These are phyloP conservation scores for Claviceps sp. DNA, from an alignment of 2,329 filamentous ascomycete species.

Conservation along the genomic window DNA sequence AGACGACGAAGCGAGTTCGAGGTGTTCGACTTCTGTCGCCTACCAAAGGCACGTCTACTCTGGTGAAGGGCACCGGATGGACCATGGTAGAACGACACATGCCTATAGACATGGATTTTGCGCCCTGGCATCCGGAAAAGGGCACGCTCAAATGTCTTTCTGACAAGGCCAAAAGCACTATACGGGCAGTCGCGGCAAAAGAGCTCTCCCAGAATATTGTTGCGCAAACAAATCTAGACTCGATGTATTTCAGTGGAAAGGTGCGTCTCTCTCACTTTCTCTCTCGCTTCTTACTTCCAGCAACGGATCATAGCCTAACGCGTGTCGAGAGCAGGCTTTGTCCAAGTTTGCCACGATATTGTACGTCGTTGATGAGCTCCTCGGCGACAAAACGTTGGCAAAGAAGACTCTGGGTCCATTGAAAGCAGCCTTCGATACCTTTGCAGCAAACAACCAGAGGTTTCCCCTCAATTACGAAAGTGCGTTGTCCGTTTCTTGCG, in stretches of 20 bases:
- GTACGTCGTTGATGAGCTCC: constrained; percentile 50
- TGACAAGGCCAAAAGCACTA: constrained; percentile 40
- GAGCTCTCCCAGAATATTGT: constrained; percentile 68
- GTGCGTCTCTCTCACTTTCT: constrained; percentile 22
- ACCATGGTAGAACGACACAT: constrained; percentile 64
- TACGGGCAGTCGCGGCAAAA: constrained; percentile 48
- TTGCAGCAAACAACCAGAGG: constrained; percentile 53
- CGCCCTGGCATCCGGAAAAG: constrained; percentile 55
- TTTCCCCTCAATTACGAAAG: constrained; percentile 53
- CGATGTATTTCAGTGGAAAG: constrained; percentile 91
- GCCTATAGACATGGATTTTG: constrained; percentile 61
- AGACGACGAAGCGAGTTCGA: constrained; percentile 34
- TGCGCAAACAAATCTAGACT: constrained; percentile 61
- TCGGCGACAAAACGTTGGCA: constrained; percentile 43
- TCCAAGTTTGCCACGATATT: constrained; percentile 63
- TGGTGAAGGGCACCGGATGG: constrained; percentile 60
- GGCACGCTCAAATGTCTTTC: constrained; percentile 34
- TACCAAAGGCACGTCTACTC: constrained; percentile 70
- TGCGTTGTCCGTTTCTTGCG: constrained; percentile 19
- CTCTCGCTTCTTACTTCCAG: not conserved
- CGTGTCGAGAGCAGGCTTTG: constrained; percentile 35
- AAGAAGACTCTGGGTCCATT: constrained; percentile 45
- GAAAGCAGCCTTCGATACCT: constrained; percentile 52
- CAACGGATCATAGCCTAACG: not conserved
- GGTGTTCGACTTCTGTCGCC: constrained; percentile 59